Evolutionary conservation across 1,284 basidiomycete species (phyloP), one percentile per base, ranked within the genome.

Genomic region (Apiotrichum akiyoshidainum): DNA sequence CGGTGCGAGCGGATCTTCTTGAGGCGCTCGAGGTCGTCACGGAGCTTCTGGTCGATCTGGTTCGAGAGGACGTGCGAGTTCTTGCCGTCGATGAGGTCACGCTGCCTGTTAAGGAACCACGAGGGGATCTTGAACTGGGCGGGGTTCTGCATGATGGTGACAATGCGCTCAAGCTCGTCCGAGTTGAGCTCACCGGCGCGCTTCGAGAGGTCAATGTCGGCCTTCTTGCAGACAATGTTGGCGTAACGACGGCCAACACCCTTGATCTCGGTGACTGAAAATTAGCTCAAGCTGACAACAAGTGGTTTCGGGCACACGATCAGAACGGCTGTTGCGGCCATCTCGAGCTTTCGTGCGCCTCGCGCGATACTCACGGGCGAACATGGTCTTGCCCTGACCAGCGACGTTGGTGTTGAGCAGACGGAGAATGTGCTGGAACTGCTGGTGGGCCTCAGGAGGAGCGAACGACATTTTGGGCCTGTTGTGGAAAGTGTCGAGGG

Each of bases 211-310:
- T 99, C 94, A 60, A 99, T 90, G 83, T 99, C 96, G 70, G 96
- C 96, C 86, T 99, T 99, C 84, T 99, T 99, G 88, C 94, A 98
- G 72, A 99, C 95, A 75, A 99, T 83, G 83, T 99, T 99, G 79
- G 96, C 87, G 83, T 97, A 99, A 64, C 96, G 90, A 67, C 96
- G 89, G 77, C 96, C 96, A 67, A 99, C 95, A 89, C 96, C 96
- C 85, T 97, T 97, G 85, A 99, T 34, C 48, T 50, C 48, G 37
- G 48, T 50, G 48, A 50, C 42, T 44, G 42, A 8, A 10, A n/a
- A 11, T 44, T 44, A 44, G 42, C 10, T 2, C 14, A 11, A 7
- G 26, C 7, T 7, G 7, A 31, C 26, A 31, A 31, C 4, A 7
- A 31, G 16, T n/a, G 40, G 8, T 11, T 41, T 8, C 16, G 17